phyloP scores from a whole-genome alignment of 2,329 filamentous ascomycete genomes.

The Apiospora malaysiana region DNA sequence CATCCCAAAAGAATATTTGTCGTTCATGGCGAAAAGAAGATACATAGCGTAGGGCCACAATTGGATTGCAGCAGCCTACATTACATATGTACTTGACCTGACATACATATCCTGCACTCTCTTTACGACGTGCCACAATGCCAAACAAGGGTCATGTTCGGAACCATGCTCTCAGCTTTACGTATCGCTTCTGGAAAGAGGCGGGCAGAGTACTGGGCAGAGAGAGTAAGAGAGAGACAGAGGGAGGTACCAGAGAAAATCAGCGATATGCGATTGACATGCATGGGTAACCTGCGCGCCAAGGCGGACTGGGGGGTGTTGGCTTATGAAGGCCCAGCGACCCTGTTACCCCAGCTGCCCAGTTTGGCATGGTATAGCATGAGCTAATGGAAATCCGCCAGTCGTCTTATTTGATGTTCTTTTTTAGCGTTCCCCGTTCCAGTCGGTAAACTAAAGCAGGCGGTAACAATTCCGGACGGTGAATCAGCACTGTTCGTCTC shows the following conservation, averaged over 20 bases:
- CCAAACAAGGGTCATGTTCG: not conserved
- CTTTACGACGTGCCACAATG: not conserved
- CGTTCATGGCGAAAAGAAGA: not conserved
- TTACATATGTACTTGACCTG: not conserved
- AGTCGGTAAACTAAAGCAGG: not conserved
- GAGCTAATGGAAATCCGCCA: constrained; percentile 20
- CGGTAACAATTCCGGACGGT: constrained; percentile 16
- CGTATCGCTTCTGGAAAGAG: not conserved
- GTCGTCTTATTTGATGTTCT: constrained; percentile 4
- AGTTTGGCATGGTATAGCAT: constrained; percentile 3
- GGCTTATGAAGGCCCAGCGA: not conserved
- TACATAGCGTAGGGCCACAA: not conserved
- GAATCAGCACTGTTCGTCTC: not conserved
- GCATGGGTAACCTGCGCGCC: constrained; percentile 4
- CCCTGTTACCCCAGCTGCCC: constrained; percentile 6
- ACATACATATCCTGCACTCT: not conserved
- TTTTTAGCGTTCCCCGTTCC: constrained; percentile 11
- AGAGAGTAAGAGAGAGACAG: not conserved
- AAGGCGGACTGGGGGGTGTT: constrained; percentile 3
- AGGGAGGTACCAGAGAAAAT: not conserved
- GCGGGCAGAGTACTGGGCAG: not conserved
- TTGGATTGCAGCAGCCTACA: not conserved
- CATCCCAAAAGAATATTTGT: not conserved
- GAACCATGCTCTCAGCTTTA: not conserved
- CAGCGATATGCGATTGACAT: not conserved